These are phyloP conservation scores for Spiromastix sp. DNA, from an alignment of 2,329 filamentous ascomycete genomes.

Conservation along the genomic window DNA sequence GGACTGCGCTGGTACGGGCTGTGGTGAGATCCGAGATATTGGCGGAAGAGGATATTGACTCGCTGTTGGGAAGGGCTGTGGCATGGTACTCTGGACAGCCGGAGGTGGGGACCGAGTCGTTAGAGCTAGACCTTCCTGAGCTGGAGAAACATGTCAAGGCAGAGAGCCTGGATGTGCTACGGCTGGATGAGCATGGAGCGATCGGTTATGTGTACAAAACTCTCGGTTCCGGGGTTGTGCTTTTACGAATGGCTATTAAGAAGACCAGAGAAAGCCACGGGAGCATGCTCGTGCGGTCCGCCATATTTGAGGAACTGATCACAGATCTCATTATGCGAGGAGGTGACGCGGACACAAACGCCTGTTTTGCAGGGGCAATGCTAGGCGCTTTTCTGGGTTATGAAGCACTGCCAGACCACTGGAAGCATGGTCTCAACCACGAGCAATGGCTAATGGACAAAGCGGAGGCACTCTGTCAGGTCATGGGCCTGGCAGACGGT, in stretches of 20 bases:
- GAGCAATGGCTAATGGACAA: constrained; percentile 11
- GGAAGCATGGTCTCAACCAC: constrained; percentile 36
- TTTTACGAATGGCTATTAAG: constrained; percentile 36
- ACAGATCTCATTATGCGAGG: constrained; percentile 41
- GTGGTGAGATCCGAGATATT: constrained; percentile 37
- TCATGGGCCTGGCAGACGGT: constrained; percentile 1
- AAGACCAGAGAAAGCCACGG: constrained; percentile 12
- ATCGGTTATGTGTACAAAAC: constrained; percentile 48
- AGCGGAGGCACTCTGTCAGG: constrained; percentile 7
- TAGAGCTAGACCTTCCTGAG: constrained; percentile 35
- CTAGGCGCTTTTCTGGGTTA: constrained; percentile 41
- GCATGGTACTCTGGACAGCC: constrained; percentile 24
- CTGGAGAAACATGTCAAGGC: constrained; percentile 32
- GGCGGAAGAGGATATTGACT: constrained; percentile 32
- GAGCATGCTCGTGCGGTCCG: not conserved
- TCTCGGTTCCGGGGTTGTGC: constrained; percentile 38
- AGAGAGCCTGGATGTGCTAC: constrained; percentile 27
- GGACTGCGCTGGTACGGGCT: constrained; percentile 37
- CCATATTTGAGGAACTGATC: constrained; percentile 38
- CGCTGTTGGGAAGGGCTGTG: constrained; percentile 30
- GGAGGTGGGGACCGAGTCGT: no score
- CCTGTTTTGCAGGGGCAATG: constrained; percentile 42
- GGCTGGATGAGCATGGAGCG: constrained; percentile 35
- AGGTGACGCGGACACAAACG: constrained; percentile 47
- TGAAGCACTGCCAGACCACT: constrained; percentile 37